Conservation (phyloP, 2,329 filamentous ascomycete species). For the Aureobasidium mangrovei region DNA sequence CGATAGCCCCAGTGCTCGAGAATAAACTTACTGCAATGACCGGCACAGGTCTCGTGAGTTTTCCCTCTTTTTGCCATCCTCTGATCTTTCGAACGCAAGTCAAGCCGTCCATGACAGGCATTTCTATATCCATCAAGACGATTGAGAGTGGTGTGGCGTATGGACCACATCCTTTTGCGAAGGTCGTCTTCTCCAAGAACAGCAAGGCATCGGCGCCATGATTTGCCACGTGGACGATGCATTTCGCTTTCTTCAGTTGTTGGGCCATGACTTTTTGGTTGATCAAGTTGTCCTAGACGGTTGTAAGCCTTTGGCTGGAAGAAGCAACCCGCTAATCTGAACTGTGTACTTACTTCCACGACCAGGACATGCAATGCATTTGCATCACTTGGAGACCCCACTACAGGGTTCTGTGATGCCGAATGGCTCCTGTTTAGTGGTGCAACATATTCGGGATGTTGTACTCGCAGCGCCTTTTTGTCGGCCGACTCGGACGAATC, state of each 20-base stretch:
- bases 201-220: constrained; percentile 31
- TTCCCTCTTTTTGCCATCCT: constrained; percentile 54
- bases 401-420: constrained; percentile 5
- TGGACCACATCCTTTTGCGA: constrained; percentile 5
- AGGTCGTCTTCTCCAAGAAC: constrained; percentile 23
- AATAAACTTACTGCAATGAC: constrained; percentile 59
- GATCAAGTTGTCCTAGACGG: constrained; percentile 32
- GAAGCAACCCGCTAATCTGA: not conserved
- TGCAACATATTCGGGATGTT: constrained; percentile 1
- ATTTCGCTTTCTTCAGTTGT: constrained; percentile 30
- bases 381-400: not conserved
- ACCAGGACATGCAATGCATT: constrained; percentile 18
- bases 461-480: not conserved
- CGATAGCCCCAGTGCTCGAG: not conserved
- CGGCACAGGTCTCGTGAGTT: constrained; percentile 57
- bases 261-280: constrained; percentile 34
- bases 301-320: constrained; percentile 9
- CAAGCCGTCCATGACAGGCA: constrained; percentile 77
- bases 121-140: constrained; percentile 73
- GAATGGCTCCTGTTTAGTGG: constrained; percentile 7
- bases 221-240: constrained; percentile 30
- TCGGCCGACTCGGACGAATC: not conserved
- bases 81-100: constrained; percentile 63
- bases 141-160: constrained; percentile 1
- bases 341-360: constrained; percentile 21